Evolutionary conservation across 805 yeast genomes (phyloP).

Genomic region (Lipomyces spencermartinsiae): DNA sequence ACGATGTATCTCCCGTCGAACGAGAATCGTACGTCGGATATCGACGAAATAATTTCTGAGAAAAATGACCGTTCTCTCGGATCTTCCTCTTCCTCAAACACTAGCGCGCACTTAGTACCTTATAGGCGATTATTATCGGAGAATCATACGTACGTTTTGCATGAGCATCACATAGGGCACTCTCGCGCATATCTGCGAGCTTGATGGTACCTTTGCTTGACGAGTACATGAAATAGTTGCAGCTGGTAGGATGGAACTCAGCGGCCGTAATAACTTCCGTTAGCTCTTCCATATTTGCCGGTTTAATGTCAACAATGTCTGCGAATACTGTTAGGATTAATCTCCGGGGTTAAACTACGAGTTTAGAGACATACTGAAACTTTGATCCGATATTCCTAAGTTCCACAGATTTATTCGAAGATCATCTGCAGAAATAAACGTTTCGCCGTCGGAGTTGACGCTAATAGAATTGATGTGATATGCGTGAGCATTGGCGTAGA

Average conservation of each 20-base stretch:
- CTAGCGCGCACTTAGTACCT: conserved; percentile 48
- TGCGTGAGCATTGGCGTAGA: conserved; percentile 95
- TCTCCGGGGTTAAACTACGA: background rate
- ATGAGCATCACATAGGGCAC: conserved; percentile 90
- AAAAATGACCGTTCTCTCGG: conserved; percentile 93
- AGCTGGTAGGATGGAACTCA: conserved; percentile 90
- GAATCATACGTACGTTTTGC: conserved; percentile 50
- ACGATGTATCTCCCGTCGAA: conserved; percentile 93
- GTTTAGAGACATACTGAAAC: conserved; percentile 58
- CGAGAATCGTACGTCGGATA: conserved; percentile 91
- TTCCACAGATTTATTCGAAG: conserved; percentile 96
- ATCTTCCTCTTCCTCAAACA: conserved; percentile 91
- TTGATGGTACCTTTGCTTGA: conserved; percentile 95
- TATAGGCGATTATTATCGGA: background rate
- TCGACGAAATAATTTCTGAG: conserved; percentile 94
- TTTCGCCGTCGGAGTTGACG: conserved; percentile 94
- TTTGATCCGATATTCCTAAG: conserved; percentile 89
- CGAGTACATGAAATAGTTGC: conserved; percentile 94
- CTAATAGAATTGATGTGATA: conserved; percentile 97
- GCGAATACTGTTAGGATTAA: conserved; percentile 2
- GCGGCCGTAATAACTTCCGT: conserved; percentile 98
- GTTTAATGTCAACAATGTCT: conserved; percentile 94
- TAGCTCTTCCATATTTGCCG: conserved; percentile 97
- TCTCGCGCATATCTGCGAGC: conserved; percentile 94
- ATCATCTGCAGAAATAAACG: conserved; percentile 91